Base-by-base conservation (phyloP, 2,329 filamentous ascomycete genomes). In the Albifimbria verrucaria region DNA sequence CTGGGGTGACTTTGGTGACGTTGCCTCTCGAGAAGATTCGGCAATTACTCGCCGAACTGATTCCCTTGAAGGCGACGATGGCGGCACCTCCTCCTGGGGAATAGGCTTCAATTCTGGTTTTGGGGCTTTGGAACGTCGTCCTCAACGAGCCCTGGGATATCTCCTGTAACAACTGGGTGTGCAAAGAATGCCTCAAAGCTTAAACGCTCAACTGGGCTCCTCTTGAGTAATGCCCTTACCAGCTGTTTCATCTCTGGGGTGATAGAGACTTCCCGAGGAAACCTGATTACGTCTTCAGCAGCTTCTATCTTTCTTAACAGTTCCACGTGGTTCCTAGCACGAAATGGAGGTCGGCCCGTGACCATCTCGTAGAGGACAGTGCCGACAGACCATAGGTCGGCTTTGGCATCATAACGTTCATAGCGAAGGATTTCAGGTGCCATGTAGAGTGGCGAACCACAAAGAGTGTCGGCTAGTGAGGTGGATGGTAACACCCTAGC, bases 381-480 rank as follows among this genome's bases (percentile, higher is more conserved):
- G 49, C 94, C 94, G 28, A 97, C 91, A 21, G 94, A 99, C 94
- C 94, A 99, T 28, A 99, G 76, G 74, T 99, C 94, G 46, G 92
- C 93, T 71, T 96, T 96, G 58, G 93, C 91, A 73, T 96, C 93
- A 70, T 99, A 99, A 65, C 93, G 93, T 70, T 99, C 92, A 65
- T 97, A 99, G 55, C 92, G 87, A 57, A 99, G 78, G 58, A 99
- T 99, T 74, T 99, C 94, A 4, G 94, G 94, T 0, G 94, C 94
- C 94, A 99, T 99, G 75, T 99, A 99, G 23, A 99, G 77, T 10
- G 94, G 94, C 12, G 94, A 97, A 18, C 94, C 94, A 70, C 94
- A 99, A 1, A 99, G 83, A 0, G 94, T 99, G 69, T 99, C 94
- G 11, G 94, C 94, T 57, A 99, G 80, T 5, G 92, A 93, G 0